phyloP scores from a whole-genome alignment of 805 yeast genomes.

The Ogataea henricii region DNA sequence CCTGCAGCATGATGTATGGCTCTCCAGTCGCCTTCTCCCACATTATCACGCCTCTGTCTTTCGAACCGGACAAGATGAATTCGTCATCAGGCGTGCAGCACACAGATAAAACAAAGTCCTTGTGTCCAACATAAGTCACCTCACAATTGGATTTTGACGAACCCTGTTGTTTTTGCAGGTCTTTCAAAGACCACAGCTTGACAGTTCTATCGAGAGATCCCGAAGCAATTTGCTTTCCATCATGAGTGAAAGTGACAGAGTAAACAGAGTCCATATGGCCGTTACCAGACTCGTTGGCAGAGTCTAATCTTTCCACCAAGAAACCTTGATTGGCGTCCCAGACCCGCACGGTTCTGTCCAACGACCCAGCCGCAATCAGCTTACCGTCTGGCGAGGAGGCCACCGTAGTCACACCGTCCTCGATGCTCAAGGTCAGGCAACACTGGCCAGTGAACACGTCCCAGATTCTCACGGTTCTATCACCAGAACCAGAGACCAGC shows the following conservation, averaged over 20 bases:
- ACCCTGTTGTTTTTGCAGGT: slow-evolving; percentile 47
- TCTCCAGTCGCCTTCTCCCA: slow-evolving; percentile 95
- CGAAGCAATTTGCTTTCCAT: slow-evolving; percentile 88
- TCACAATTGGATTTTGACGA: slow-evolving; percentile 65
- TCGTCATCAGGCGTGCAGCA: slow-evolving; percentile 92
- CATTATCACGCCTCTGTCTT: slow-evolving; percentile 94
- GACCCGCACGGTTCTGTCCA: slow-evolving; percentile 92
- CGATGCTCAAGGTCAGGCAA: slow-evolving; percentile 83
- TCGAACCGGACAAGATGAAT: slow-evolving; percentile 90
- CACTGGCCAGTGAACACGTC: slow-evolving; percentile 89
- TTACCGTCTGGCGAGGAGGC: slow-evolving; percentile 96
- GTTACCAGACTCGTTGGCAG: slow-evolving; percentile 83
- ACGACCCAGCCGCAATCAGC: slow-evolving; percentile 92
- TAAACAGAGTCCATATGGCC: slow-evolving; percentile 97
- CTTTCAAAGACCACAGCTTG: slow-evolving; percentile 90
- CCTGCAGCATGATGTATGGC: slow-evolving; percentile 93
- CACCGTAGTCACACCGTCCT: slow-evolving; percentile 97
- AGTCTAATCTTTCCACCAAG: slow-evolving; percentile 87
- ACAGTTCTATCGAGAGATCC: slow-evolving; percentile 96
- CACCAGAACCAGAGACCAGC: slow-evolving; percentile 94
- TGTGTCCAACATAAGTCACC: slow-evolving; percentile 93
- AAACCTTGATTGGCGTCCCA: slow-evolving; percentile 96
- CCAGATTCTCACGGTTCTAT: slow-evolving; percentile 95
- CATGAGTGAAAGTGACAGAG: slow-evolving; percentile 89
- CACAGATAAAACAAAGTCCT: slow-evolving; percentile 91